Base-by-base conservation (phyloP, 2,329 filamentous ascomycete species). In the Hypoxylon sp. region DNA sequence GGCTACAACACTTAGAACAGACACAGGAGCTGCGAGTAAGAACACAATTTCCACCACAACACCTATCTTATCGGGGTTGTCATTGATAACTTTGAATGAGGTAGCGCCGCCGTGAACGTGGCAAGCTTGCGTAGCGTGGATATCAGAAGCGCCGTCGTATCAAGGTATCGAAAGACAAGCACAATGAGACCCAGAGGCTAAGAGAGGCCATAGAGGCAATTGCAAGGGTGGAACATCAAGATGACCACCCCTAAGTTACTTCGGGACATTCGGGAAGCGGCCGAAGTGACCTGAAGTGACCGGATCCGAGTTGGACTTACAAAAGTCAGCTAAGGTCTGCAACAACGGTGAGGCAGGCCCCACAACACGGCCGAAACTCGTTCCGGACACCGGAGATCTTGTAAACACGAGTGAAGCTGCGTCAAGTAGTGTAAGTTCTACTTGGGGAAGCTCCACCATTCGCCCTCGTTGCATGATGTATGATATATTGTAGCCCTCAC, bases 31-130 rank as follows among this genome's bases (percentile, higher is more conserved):
- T 67, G 7, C 64, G 50, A 1, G 64, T 67, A 20, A 64, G 64
- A 20, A 32, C 4, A 46, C 3, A 9, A 9, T 11, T n/a, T 9
- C 30, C 20, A 16, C 45, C 44, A 11, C 8, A 14, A 16, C 14
- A 30, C 11, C 14, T 1, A 40, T 22, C 12, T 18, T 26, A 16
- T 8, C 26, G 11, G 2, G 26, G 22, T 42, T 44, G 28, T n/a
- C 7, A 12, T 49, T 46, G 24, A 51, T 67, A 55, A 67, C 33
- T 2, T 53, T n/a, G 1, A 16, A 16, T 32, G 11, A 28, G n/a
- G 33, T 48, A 76, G 74, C 69, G 71, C n/a, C 73, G 75, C 18
- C 72, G 75, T 2, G 75, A 77, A 55, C 72, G 75, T 32, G 75
- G 74, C 3, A 74, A 70, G 30, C 53, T 68, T 6, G 70, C 76